phyloP scores from a whole-genome alignment of 2,329 filamentous ascomycete genomes.

The Ceratocystis cubensis region DNA sequence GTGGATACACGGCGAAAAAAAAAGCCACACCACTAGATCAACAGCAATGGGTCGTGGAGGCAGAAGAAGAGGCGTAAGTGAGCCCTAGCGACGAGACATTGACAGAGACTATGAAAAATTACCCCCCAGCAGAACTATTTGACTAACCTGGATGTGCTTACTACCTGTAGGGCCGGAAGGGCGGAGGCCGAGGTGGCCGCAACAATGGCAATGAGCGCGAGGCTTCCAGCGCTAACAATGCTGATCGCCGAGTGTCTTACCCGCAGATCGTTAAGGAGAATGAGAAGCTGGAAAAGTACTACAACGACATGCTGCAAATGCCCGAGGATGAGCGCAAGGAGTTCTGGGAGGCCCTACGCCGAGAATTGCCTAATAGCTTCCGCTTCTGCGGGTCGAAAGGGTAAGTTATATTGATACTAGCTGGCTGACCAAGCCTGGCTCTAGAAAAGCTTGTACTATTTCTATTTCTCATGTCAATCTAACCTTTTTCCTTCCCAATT shows the following conservation, averaged over 20 bases:
- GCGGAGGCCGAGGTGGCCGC: conserved; percentile 19
- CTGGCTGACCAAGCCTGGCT: too few relatives aligned
- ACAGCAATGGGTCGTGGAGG: conserved; percentile 19
- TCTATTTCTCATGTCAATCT: not conserved
- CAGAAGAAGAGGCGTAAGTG: conserved; percentile 21
- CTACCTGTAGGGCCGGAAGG: conserved; percentile 17
- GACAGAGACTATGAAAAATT: too few relatives aligned
- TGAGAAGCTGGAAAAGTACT: conserved; percentile 74
- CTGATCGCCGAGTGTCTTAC: conserved; percentile 19
- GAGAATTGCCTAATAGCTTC: conserved; percentile 92
- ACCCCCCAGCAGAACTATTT: not conserved
- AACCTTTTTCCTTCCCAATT: conserved; percentile 5
- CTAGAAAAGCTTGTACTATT: too few relatives aligned
- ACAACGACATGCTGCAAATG: conserved; percentile 64
- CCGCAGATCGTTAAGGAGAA: conserved; percentile 56
- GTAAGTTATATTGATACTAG: conserved; percentile 33
- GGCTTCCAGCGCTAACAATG: conserved; percentile 3
- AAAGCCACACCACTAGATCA: not conserved
- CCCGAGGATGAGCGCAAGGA: conserved; percentile 62
- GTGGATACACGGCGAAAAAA: too few relatives aligned
- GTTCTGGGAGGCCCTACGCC: conserved; percentile 74
- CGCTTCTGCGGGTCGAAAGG: conserved; percentile 92
- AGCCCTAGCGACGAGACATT: not conserved
- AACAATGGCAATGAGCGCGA: conserved; percentile 14
- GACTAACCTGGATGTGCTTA: not conserved